phyloP scores from a whole-genome alignment of 2,329 filamentous ascomycete genomes.

The Ophiostoma pallidulum region DNA sequence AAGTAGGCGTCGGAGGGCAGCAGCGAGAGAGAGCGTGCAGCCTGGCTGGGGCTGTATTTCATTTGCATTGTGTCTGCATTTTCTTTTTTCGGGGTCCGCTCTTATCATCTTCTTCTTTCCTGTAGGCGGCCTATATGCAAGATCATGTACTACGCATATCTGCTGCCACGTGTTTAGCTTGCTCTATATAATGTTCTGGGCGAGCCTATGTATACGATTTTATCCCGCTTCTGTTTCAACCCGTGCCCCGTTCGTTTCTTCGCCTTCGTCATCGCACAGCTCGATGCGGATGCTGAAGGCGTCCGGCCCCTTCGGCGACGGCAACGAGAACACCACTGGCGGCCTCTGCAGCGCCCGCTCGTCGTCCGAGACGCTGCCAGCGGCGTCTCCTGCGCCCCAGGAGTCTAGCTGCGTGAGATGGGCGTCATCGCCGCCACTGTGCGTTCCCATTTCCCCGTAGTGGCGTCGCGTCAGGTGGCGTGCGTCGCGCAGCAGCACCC shows the following conservation, averaged over 20 bases:
- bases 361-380: background rate
- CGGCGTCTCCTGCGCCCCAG: too few relatives aligned
- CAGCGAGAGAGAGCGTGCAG: too few relatives aligned
- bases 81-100: too few relatives aligned
- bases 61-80: too few relatives aligned
- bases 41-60: too few relatives aligned
- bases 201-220: background rate
- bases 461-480: background rate
- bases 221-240: background rate
- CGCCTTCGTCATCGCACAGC: background rate
- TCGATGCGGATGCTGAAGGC: conserved; percentile 1
- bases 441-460: background rate
- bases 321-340: background rate
- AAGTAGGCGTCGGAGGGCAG: background rate
- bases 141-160: too few relatives aligned
- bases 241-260: background rate
- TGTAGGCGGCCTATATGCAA: too few relatives aligned
- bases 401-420: too few relatives aligned
- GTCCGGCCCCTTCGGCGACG: background rate
- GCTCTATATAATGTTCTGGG: background rate
- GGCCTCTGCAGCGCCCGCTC: background rate
- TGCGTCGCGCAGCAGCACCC: conserved; percentile 4
- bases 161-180: too few relatives aligned
- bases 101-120: too few relatives aligned
- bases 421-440: too few relatives aligned